phyloP scores from a whole-genome alignment of 164 flowering plant genomes.

The Nelumbo lutea region DNA sequence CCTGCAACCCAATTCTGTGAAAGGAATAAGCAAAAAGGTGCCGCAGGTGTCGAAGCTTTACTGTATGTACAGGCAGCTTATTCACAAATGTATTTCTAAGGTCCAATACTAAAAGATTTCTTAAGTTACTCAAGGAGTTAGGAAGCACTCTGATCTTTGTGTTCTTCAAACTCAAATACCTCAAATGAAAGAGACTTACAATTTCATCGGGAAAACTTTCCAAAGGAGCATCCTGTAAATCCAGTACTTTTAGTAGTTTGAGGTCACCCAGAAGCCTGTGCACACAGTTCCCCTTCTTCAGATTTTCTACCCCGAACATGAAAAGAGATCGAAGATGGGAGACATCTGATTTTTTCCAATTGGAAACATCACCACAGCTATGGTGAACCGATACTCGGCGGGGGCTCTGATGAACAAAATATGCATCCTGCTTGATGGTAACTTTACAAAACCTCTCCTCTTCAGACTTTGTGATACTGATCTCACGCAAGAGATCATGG shows the following conservation, averaged over 20 bases:
- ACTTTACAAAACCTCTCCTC: constrained; percentile 2
- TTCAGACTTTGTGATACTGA: constrained; percentile 3
- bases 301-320: background rate
- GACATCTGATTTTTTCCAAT: background rate
- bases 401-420: no score
- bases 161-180: constrained; percentile 10
- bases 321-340: constrained; percentile 6
- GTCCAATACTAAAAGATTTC: constrained; percentile 7
- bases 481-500: constrained; percentile 17
- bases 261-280: background rate
- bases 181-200: constrained; percentile 3
- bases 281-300: no score
- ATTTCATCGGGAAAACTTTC: constrained; percentile 2
- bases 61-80: background rate
- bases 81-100: background rate
- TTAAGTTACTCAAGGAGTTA: background rate
- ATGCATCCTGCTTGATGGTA: background rate
- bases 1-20: no score
- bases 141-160: constrained; percentile 8
- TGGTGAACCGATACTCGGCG: constrained; percentile 6
- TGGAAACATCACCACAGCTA: background rate
- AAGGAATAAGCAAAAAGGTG: background rate
- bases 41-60: constrained; percentile 8
- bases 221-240: constrained; percentile 4
- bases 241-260: constrained; percentile 11